Conservation (phyloP, 2,329 filamentous ascomycete species). For the Botryotinia calthae region DNA sequence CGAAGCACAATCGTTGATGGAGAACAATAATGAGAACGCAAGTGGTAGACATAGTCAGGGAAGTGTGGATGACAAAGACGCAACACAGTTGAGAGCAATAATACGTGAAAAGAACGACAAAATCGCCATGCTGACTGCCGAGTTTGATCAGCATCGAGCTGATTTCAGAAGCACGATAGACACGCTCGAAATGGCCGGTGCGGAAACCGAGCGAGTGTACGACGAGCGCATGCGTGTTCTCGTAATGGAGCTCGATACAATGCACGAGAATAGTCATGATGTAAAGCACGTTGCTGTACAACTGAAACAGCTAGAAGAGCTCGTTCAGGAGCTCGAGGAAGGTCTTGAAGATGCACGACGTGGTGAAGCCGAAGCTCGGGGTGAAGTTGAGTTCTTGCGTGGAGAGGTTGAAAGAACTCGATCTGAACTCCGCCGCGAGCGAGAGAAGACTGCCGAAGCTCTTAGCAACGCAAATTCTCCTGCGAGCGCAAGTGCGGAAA, state of each 20-base stretch:
- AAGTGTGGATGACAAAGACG: conserved; percentile 67
- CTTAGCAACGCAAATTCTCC: conserved; percentile 46
- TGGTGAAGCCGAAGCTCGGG: conserved; percentile 91
- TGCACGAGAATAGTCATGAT: conserved; percentile 80
- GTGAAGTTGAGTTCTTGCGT: conserved; percentile 91
- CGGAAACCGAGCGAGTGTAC: conserved; percentile 93
- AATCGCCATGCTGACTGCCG: conserved; percentile 85
- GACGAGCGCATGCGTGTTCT: conserved; percentile 88
- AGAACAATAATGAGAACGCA: conserved; percentile 45
- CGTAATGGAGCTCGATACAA: conserved; percentile 76
- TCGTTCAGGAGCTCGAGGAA: conserved; percentile 95
- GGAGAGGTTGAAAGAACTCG: conserved; percentile 92
- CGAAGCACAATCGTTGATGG: conserved; percentile 76
- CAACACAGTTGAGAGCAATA: conserved; percentile 72
- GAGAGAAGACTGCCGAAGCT: conserved; percentile 71
- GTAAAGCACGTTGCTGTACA: conserved; percentile 89
- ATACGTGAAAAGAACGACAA: conserved; percentile 95
- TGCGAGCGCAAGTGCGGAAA: conserved; percentile 44
- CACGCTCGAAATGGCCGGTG: conserved; percentile 90
- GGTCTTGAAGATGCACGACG: conserved; percentile 91
- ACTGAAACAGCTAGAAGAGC: conserved; percentile 90
- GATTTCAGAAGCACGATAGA: conserved; percentile 98
- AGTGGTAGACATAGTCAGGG: conserved; percentile 47
- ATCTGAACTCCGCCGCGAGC: conserved; percentile 81
- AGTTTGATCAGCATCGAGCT: conserved; percentile 91